Conservation (phyloP, 495 filamentous ascomycete genomes). For the Chaetomium fimeti region DNA sequence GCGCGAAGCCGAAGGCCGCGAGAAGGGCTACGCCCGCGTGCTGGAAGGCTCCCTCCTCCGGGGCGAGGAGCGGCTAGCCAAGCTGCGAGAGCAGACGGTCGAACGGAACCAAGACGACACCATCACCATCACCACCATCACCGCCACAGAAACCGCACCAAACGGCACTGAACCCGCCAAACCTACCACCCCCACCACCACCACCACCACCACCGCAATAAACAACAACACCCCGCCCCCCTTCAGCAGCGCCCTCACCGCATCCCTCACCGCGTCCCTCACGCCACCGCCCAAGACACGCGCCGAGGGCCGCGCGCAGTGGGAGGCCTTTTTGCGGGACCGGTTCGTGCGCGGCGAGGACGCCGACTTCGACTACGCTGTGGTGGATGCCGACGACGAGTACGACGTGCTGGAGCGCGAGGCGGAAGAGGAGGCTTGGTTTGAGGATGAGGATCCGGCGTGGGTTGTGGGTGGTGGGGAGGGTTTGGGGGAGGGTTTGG, state of each 20-base stretch:
- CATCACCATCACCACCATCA: background rate
- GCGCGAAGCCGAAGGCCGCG: conserved; percentile 66
- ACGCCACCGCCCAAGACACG: conserved; percentile 57
- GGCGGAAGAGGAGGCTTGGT: conserved; percentile 61
- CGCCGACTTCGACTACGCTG: conserved; percentile 70
- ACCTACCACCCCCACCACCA: too few species aligned
- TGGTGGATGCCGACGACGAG: conserved; percentile 67
- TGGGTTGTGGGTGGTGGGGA: conserved; percentile 60
- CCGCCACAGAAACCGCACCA: background rate
- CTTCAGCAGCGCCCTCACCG: conserved; percentile 51
- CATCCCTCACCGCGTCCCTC: conserved; percentile 57
- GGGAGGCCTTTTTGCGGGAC: conserved; percentile 65
- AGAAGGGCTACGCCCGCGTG: conserved; percentile 70
- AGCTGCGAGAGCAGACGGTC: conserved; percentile 51
- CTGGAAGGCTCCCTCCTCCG: conserved; percentile 70
- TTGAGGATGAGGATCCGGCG: conserved; percentile 70
- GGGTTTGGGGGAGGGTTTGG: conserved; percentile 62
- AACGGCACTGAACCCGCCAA: background rate
- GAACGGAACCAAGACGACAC: conserved; percentile 15
- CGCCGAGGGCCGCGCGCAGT: conserved; percentile 64
- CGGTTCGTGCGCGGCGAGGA: conserved; percentile 72
- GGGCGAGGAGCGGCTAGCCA: conserved; percentile 69
- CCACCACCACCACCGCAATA: background rate
- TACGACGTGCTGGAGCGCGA: conserved; percentile 64
- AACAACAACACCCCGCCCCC: background rate